Percentiles rank a stretch among this genome's conserved stretches.
Evolutionary conservation across 345 rosid species (phyloP).

Genomic region (Salix dunnii): DNA sequence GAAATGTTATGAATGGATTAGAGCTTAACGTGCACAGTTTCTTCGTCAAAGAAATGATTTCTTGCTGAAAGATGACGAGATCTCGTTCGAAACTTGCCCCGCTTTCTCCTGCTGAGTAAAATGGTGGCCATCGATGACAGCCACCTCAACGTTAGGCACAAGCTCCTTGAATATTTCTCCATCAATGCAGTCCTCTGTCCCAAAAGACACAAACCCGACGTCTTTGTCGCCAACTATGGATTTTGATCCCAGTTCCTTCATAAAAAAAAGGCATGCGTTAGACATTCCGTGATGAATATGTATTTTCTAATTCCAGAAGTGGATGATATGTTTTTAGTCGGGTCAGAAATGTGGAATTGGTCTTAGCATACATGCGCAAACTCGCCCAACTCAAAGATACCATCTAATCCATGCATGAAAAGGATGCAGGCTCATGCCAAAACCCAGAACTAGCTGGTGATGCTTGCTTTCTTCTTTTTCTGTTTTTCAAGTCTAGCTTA

Average conservation of each 20-base stretch:
- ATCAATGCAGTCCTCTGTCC: slow-evolving; percentile 16
- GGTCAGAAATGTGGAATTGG: background rate
- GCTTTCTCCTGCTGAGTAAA: slow-evolving; percentile 31
- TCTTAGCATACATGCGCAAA: background rate
- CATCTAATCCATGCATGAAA: too few relatives aligned
- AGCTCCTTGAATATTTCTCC: slow-evolving; percentile 12
- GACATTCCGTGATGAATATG: background rate
- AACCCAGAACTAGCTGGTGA: too few relatives aligned
- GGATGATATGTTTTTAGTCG: background rate
- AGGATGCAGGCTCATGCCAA: too few relatives aligned
- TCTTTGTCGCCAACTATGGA: slow-evolving; percentile 21
- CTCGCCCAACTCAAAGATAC: too few relatives aligned
- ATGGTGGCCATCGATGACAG: slow-evolving; percentile 8
- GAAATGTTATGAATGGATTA: background rate
- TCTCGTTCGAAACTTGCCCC: slow-evolving; percentile 10
- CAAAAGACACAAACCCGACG: slow-evolving; percentile 13
- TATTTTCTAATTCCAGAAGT: background rate
- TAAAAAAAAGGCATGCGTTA: too few relatives aligned
- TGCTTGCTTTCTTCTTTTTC: too few relatives aligned
- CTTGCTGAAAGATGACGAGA: slow-evolving; percentile 10
- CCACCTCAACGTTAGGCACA: slow-evolving; percentile 16
- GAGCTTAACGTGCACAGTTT: background rate
- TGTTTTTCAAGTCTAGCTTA: too few relatives aligned
- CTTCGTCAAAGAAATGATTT: background rate
- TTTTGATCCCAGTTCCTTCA: slow-evolving; percentile 30